Evolutionary conservation across 2,329 filamentous ascomycete genomes (phyloP).

Genomic region (Microdochium nivale): DNA sequence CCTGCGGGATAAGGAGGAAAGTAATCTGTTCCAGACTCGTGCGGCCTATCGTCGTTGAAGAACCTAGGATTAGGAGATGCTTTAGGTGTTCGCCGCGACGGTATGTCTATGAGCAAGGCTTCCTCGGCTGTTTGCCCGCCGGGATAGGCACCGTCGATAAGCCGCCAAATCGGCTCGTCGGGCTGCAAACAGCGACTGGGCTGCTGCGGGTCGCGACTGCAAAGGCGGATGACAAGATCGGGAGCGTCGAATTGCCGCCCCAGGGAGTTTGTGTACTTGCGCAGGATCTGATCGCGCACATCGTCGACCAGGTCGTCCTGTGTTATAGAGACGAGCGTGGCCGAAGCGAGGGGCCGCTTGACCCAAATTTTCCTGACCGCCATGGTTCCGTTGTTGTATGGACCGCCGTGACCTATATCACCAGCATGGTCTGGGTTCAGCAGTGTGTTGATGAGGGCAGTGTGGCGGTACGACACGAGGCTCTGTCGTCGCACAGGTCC

Average conservation of each 20-base stretch:
- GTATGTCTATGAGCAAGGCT: conserved; percentile 84
- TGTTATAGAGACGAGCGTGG: conserved; percentile 76
- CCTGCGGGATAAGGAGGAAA: conserved; percentile 22
- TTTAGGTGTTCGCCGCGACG: conserved; percentile 65
- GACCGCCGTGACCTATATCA: conserved; percentile 11
- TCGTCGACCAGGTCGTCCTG: conserved; percentile 93
- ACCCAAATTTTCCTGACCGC: conserved; percentile 87
- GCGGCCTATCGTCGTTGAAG: conserved; percentile 20
- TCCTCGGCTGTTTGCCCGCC: conserved; percentile 83
- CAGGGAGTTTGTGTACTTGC: conserved; percentile 89
- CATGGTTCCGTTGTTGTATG: conserved; percentile 38
- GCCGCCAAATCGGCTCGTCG: conserved; percentile 73
- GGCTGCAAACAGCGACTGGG: conserved; percentile 67
- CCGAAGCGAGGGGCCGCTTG: conserved; percentile 73
- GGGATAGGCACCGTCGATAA: conserved; percentile 75
- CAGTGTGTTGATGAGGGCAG: conserved; percentile 41
- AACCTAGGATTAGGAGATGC: conserved; percentile 54
- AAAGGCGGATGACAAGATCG: conserved; percentile 73
- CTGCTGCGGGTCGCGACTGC: conserved; percentile 54
- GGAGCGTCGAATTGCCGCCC: conserved; percentile 85
- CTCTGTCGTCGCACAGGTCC: conserved; percentile 31
- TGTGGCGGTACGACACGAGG: conserved; percentile 34
- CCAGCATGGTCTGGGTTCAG: conserved; percentile 34
- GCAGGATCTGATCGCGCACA: conserved; percentile 82
- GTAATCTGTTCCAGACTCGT: conserved; percentile 24